Conservation (phyloP, 352 stramenopile genomes). For the Globisporangium heterothallicum region DNA sequence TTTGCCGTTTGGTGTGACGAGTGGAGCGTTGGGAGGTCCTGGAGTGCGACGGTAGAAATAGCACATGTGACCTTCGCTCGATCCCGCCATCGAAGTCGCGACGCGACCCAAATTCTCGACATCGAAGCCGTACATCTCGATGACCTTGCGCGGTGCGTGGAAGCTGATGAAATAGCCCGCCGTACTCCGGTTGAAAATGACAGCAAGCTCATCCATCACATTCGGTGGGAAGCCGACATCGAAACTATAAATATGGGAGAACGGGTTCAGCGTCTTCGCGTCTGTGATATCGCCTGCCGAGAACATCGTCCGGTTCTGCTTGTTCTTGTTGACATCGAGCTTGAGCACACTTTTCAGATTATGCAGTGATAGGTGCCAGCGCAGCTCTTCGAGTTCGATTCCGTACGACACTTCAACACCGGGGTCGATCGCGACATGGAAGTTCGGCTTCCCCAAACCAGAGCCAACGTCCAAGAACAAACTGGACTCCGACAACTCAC, state of each 20-base stretch:
- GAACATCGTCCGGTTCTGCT: conserved; percentile 79
- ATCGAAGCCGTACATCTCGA: conserved; percentile 92
- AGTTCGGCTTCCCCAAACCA: conserved; percentile 96
- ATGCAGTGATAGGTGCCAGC: conserved; percentile 92
- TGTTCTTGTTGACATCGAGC: conserved; percentile 57
- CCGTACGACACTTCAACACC: conserved; percentile 94
- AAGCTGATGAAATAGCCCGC: conserved; percentile 95
- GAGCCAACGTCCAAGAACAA: conserved; percentile 97
- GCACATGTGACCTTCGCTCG: conserved; percentile 93
- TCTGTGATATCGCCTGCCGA: conserved; percentile 92
- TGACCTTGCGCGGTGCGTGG: conserved; percentile 87
- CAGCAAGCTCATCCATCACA: conserved; percentile 90
- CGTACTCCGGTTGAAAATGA: conserved; percentile 91
- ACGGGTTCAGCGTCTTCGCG: conserved; percentile 92
- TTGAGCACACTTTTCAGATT: conserved; percentile 89
- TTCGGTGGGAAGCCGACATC: conserved; percentile 96
- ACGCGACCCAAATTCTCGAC: conserved; percentile 89
- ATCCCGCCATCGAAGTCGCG: conserved; percentile 93
- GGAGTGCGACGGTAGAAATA: conserved; percentile 92
- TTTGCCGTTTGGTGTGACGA: conserved; percentile 17
- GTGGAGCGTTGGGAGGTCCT: conserved; percentile 4
- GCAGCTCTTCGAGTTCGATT: conserved; percentile 93
- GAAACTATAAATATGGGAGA: conserved; percentile 99
- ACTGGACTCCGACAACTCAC: conserved; percentile 79
- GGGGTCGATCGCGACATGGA: conserved; percentile 95